These are phyloP conservation scores for Kalmusia sp. DNA, from an alignment of 2,329 filamentous ascomycete genomes.

Conservation along the genomic window DNA sequence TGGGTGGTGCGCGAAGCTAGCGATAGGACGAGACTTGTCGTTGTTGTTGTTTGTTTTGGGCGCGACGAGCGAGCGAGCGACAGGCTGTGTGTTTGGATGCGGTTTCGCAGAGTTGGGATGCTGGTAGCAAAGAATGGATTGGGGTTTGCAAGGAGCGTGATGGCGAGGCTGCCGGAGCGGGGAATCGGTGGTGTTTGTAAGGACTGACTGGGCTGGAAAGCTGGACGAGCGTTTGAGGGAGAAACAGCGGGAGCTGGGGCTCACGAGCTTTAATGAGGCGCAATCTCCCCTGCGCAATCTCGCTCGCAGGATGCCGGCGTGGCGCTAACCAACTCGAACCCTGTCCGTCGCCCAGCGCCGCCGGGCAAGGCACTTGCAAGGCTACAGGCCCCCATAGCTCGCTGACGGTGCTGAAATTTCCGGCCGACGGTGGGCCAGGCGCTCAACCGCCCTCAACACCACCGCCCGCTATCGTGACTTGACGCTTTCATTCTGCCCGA, in stretches of 20 bases:
- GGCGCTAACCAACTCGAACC: constrained; percentile 12
- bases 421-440: background rate
- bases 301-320: constrained; percentile 13
- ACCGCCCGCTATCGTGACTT: constrained; percentile 8
- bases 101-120: background rate
- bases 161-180: constrained; percentile 16
- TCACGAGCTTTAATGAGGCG: constrained; percentile 28
- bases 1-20: constrained; percentile 1
- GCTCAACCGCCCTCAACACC: constrained; percentile 11
- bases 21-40: constrained; percentile 15
- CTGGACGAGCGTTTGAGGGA: constrained; percentile 29
- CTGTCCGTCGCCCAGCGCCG: background rate
- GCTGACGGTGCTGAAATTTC: constrained; percentile 11
- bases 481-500: background rate
- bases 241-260: constrained; percentile 29
- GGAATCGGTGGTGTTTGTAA: constrained; percentile 10
- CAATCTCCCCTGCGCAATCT: constrained; percentile 39
- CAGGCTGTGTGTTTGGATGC: background rate
- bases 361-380: background rate
- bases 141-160: constrained; percentile 17
- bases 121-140: constrained; percentile 12
- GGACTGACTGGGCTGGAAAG: constrained; percentile 26
- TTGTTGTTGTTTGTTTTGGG: constrained; percentile 9
- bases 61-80: constrained; percentile 7
- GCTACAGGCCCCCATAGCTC: background rate